Evolutionary conservation across 768 basidiomycete genomes (phyloP).

Genomic region (Pleurotus tuber-regium): DNA sequence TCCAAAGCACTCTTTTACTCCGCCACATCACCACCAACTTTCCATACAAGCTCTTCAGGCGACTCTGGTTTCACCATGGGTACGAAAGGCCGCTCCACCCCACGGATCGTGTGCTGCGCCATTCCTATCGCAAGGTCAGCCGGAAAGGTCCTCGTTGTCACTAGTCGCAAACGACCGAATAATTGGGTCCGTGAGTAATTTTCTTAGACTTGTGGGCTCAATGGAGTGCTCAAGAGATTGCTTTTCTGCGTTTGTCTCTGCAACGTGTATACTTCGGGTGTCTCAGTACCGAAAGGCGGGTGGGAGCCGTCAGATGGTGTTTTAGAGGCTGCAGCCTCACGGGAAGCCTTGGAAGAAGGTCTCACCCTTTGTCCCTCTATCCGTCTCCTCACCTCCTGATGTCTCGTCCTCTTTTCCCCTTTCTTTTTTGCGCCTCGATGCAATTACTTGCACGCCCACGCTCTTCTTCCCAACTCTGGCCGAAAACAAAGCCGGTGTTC

Average conservation of each 20-base stretch:
- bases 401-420: conserved; percentile 37
- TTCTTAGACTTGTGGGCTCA: conserved; percentile 10
- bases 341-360: conserved; percentile 97
- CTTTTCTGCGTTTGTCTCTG: conserved; percentile 13
- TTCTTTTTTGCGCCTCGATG: conserved; percentile 24
- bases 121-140: conserved; percentile 77
- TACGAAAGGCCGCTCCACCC: conserved; percentile 74
- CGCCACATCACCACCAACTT: not conserved
- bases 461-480: conserved; percentile 22
- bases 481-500: conserved; percentile 72
- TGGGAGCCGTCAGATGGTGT: conserved; percentile 81
- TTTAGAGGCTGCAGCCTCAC: conserved; percentile 84
- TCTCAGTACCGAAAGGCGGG: conserved; percentile 87
- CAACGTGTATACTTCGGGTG: conserved; percentile 2
- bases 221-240: not conserved
- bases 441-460: conserved; percentile 17
- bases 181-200: conserved; percentile 83
- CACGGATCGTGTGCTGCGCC: conserved; percentile 88
- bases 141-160: conserved; percentile 79
- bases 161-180: conserved; percentile 78
- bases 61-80: conserved; percentile 34
- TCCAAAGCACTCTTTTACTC: conserved; percentile 6
- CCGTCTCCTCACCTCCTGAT: conserved; percentile 73
- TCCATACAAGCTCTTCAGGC: conserved; percentile 11
- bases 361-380: conserved; percentile 78